Evolutionary conservation across 352 stramenopile genomes (phyloP).

Genomic region (Phytophthora quininea): DNA sequence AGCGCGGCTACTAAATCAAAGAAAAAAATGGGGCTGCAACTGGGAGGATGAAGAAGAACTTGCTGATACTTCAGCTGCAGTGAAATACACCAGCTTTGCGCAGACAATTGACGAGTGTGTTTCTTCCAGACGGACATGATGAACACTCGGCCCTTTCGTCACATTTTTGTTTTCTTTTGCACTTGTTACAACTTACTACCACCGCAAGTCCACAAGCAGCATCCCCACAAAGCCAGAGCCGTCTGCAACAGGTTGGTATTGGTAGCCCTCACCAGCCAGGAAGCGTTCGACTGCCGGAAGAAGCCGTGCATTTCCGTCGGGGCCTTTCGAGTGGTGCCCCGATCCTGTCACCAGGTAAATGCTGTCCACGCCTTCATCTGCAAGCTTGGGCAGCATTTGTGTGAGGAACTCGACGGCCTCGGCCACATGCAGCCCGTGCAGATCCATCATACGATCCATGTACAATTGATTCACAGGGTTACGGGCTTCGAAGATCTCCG

Average conservation of each 20-base stretch:
- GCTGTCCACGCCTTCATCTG: constrained; percentile 69
- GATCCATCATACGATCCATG: constrained; percentile 79
- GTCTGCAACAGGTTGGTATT: constrained; percentile 72
- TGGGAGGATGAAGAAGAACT: not conserved
- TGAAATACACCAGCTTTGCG: not conserved
- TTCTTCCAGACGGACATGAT: not conserved
- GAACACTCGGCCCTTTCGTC: constrained; percentile 24
- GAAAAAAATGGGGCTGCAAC: not conserved
- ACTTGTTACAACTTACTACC: constrained; percentile 50
- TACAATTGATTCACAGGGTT: constrained; percentile 82
- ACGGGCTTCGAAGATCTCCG: constrained; percentile 79
- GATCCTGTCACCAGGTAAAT: constrained; percentile 86
- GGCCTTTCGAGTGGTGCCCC: constrained; percentile 82
- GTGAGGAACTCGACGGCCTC: constrained; percentile 81
- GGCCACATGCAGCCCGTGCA: constrained; percentile 82
- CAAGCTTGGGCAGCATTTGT: constrained; percentile 74
- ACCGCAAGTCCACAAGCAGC: constrained; percentile 82
- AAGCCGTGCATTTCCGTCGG: constrained; percentile 66
- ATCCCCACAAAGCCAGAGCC: constrained; percentile 82
- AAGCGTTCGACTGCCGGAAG: constrained; percentile 85
- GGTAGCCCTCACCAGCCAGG: constrained; percentile 73
- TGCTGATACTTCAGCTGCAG: not conserved
- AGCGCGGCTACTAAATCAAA: constrained; percentile 46
- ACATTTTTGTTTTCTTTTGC: constrained; percentile 20
- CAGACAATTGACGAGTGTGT: no score